Conservation (phyloP, 2,329 filamentous ascomycete species). For the Talaromyces verruculosus region DNA sequence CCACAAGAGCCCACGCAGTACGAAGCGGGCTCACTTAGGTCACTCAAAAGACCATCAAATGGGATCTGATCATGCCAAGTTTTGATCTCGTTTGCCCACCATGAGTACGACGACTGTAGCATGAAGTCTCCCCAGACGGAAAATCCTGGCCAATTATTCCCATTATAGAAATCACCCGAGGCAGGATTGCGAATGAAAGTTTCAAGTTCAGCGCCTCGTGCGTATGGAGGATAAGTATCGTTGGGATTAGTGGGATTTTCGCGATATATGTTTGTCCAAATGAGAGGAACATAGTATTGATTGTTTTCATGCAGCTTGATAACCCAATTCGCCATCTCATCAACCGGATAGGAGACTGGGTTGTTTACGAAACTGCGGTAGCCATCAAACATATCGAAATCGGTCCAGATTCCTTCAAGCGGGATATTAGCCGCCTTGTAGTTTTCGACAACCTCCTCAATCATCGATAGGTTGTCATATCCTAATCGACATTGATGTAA, state of each 20-base stretch:
- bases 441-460: background rate
- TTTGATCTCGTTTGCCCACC: conserved; percentile 34
- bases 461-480: conserved; percentile 57
- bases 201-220: background rate
- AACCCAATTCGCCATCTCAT: background rate
- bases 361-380: background rate
- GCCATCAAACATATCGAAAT: background rate
- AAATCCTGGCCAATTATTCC: background rate
- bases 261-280: background rate
- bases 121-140: background rate
- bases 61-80: conserved; percentile 58
- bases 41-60: conserved; percentile 59
- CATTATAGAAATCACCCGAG: background rate
- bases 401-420: background rate
- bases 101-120: background rate
- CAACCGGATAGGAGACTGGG: background rate
- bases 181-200: background rate
- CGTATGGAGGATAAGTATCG: background rate
- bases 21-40: conserved; percentile 62
- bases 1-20: conserved; percentile 74
- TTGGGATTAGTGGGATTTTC: background rate
- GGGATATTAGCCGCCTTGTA: background rate
- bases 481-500: conserved; percentile 85
- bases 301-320: background rate
- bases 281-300: background rate